These are phyloP conservation scores for Dendryphion nanum DNA, from an alignment of 2,329 filamentous ascomycete genomes.

Conservation along the genomic window DNA sequence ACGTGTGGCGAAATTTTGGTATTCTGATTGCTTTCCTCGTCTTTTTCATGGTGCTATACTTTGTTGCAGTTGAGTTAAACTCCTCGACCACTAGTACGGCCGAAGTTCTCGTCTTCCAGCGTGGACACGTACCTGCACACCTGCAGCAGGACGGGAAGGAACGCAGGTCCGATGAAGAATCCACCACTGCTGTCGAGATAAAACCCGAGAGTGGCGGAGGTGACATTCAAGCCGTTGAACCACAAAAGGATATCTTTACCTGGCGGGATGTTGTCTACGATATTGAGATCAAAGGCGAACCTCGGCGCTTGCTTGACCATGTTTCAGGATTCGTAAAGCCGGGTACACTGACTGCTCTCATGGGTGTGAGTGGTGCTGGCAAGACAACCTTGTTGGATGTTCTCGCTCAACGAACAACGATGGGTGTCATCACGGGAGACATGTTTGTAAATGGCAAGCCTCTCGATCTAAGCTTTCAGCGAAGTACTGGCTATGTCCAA, in stretches of 20 bases:
- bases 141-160: conserved; percentile 31
- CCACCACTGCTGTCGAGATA: conserved; percentile 21
- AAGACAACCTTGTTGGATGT: conserved; percentile 40
- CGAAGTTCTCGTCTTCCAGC: conserved; percentile 65
- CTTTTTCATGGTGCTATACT: conserved; percentile 63
- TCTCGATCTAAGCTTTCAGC: conserved; percentile 34
- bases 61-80: conserved; percentile 64
- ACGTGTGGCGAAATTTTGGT: conserved; percentile 60
- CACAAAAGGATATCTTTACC: conserved; percentile 44
- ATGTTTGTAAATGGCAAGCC: conserved; percentile 41
- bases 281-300: conserved; percentile 42
- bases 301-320: conserved; percentile 53
- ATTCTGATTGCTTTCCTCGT: conserved; percentile 65
- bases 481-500: conserved; percentile 40
- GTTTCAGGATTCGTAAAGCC: conserved; percentile 57
- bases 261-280: conserved; percentile 36
- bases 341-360: conserved; percentile 46
- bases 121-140: conserved; percentile 45
- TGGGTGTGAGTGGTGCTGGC: conserved; percentile 40
- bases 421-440: conserved; percentile 39
- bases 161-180: conserved; percentile 35
- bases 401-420: conserved; percentile 33
- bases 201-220: conserved; percentile 26
- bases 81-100: conserved; percentile 62
- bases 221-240: conserved; percentile 39